Evolutionary conservation across 805 yeast species (phyloP), one percentile per base, ranked within the genome.

Genomic region (Nematodospora valgi): DNA sequence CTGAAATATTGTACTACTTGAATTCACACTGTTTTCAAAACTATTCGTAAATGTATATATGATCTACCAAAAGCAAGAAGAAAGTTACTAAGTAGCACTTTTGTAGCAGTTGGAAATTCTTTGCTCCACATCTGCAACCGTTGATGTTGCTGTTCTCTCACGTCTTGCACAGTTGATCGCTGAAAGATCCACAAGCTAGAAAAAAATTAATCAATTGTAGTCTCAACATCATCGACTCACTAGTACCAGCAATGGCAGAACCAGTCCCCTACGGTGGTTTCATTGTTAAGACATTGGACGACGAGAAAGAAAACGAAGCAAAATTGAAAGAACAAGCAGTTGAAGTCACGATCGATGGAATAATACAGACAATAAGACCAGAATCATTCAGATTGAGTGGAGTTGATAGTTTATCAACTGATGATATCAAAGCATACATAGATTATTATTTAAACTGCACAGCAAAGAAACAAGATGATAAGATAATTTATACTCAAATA

Each of bases 321-420:
- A 50, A 44, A 30, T 49, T 65, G 17, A 44, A 58, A 38, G 46
- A 49, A 27, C 68, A 66, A 38, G 45, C 55, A 30, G 54, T 63
- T 13, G 60, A 60, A 21, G 59, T 68, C 9, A 38, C 30, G 4
- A 53, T 59, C 22, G 52, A 61, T 32, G 66, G 65, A 15, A 37
- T 41, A 28, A 40, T 55, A 5, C 64, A 66, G 39, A 48, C 48
- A 2, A 37, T 65, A 23, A 51, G 80, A 31, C 70, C 73, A 2
- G 74, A 71, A 20, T 69, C 80, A 0, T 42, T 82, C 13, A 64
- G 59, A 37, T 42, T 82, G 4, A 52, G 62, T 28, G 89, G 89
- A 14, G 87, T 82, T 3, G 85, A 81, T 41, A 75, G 71, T 36
- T 60, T 82, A 30, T 70, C 80, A 27, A 78, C 85, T 6, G 65